Evolutionary conservation across 441 rosid species (phyloP), one percentile per base, ranked within the genome.

Genomic region (Gossypium schwendimanii): DNA sequence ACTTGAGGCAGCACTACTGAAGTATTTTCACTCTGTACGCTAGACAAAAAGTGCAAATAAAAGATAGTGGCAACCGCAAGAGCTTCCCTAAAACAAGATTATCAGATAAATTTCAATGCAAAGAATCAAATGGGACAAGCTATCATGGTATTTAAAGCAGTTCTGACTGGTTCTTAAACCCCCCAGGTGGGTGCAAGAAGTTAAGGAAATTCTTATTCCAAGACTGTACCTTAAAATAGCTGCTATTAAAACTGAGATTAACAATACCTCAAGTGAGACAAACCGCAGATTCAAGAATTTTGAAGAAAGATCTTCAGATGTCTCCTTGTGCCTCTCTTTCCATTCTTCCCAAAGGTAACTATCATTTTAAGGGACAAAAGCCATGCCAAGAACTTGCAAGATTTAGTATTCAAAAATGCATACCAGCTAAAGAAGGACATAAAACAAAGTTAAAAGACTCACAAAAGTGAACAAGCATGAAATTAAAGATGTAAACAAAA

Each of bases 341-440:
- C 93, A 87, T 61, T 88, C 93, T 75, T 88, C 91, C 79, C 83
- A 79, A 62, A 88, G 73, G 81, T 88, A 88, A 70, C 93, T 88
- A 75, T 73, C 50, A 65, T 53, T 75, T 71, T 67, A 24, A 70
- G 68, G 31, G 69, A 10, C 28, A 60, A 70, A 69, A 28, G 45
- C 57, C 36, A 68, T 14, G 60, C 73, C 67, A 73, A 67, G 21
- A 60, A 66, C 36, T 5, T 39, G 28, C 15, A 55, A 11, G 36
- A 23, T 39, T 24, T 47, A 61, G 5, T 20, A 24, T 47, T 18
- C 11, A 55, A 73, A 78, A 65, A 10, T n/a, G 20, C 17, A 45
- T 65, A 54, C 53, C 53, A 77, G 44, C 58, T 24, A 73, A 31
- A 52, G 20, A 18, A 20, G 14, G 73, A 21, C n/a, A 53, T 8